These are phyloP conservation scores for Linnemannia hyalina DNA, from an alignment of 192 early-diverging fungal genomes.

Conservation along the genomic window DNA sequence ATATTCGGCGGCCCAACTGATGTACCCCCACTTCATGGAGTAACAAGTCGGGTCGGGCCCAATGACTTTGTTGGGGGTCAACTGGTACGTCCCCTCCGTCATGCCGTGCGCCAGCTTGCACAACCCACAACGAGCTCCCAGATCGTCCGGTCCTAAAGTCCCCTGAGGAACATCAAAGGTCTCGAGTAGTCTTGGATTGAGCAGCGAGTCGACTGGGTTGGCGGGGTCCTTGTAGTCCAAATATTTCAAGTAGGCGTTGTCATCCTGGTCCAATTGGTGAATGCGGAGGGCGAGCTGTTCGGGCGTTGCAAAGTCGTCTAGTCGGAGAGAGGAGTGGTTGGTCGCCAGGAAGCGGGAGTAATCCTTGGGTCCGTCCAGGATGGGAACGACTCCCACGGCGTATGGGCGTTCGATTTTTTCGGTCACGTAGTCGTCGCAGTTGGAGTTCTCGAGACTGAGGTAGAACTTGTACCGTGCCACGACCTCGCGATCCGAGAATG, in stretches of 20 bases:
- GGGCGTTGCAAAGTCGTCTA: conserved; percentile 43
- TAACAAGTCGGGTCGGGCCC: conserved; percentile 21
- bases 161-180: conserved; percentile 2
- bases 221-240: conserved; percentile 30
- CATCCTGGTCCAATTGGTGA: conserved; percentile 17
- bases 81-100: neutral
- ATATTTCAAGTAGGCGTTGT: conserved; percentile 14
- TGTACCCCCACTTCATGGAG: conserved; percentile 16
- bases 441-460: conserved; percentile 46
- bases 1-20: neutral
- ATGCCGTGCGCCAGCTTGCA: conserved; percentile 28
- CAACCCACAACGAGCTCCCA: conserved; percentile 17
- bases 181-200: conserved; percentile 20
- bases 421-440: conserved; percentile 51
- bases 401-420: conserved; percentile 47
- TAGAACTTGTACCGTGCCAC: conserved; percentile 45
- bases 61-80: conserved; percentile 4
- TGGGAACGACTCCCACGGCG: conserved; percentile 32
- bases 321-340: conserved; percentile 21
- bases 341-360: conserved; percentile 42
- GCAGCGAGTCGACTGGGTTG: conserved; percentile 7
- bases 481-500: conserved; percentile 1
- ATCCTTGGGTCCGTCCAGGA: conserved; percentile 48
- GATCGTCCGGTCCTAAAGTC: conserved; percentile 17
- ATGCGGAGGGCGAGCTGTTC: conserved; percentile 20